Evolutionary conservation across 2,329 filamentous ascomycete species (phyloP).

Genomic region (Stromatinia cepivora): DNA sequence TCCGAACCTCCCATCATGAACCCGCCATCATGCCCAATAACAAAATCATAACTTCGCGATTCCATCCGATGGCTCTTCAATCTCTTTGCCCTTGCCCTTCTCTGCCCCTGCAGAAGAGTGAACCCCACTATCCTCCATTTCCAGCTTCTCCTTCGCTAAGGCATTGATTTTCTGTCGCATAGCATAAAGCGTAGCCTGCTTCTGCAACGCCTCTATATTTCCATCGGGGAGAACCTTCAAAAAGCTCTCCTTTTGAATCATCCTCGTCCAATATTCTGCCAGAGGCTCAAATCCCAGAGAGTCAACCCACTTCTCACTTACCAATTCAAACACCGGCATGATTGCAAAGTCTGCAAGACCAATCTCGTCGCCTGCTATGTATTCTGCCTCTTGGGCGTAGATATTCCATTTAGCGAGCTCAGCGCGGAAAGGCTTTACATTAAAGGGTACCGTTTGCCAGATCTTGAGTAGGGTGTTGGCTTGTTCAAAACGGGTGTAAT

Average conservation of each 20-base stretch:
- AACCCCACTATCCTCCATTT: not conserved
- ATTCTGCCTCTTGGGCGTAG: constrained; percentile 37
- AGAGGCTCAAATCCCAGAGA: constrained; percentile 40
- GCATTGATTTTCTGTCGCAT: not conserved
- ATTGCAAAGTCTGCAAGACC: constrained; percentile 57
- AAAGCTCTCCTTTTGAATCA: constrained; percentile 30
- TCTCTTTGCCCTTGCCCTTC: not conserved
- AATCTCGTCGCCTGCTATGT: constrained; percentile 47
- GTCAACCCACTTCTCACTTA: constrained; percentile 43
- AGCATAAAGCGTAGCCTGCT: not conserved
- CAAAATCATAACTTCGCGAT: constrained; percentile 1
- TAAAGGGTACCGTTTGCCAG: constrained; percentile 34
- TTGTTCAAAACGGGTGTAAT: constrained; percentile 36
- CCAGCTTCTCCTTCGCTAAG: not conserved
- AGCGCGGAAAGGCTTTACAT: constrained; percentile 28
- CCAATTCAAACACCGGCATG: constrained; percentile 55
- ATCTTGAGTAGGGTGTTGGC: constrained; percentile 29
- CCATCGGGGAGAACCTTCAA: constrained; percentile 25
- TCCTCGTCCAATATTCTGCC: constrained; percentile 29
- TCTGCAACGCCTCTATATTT: constrained; percentile 7
- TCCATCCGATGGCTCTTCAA: constrained; percentile 15
- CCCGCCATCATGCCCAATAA: not conserved
- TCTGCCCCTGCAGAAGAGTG: not conserved
- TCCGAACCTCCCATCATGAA: not conserved
- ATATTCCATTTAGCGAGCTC: constrained; percentile 40